Evolutionary conservation across 257 asterid species (phyloP), one percentile per base, ranked within the genome.

Genomic region (Lantana camara): DNA sequence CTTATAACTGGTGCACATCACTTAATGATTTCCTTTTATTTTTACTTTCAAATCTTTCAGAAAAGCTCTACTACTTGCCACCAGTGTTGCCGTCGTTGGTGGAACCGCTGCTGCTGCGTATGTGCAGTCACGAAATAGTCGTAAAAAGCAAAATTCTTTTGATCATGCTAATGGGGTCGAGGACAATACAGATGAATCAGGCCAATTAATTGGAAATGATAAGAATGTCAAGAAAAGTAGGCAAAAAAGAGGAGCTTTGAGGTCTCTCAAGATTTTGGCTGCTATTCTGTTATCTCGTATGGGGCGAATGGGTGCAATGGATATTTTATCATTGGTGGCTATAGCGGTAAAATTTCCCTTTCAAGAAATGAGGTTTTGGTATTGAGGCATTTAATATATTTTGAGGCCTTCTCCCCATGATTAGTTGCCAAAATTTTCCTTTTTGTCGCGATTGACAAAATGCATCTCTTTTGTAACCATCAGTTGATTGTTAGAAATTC

Each of bases 51-150:
- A n/a, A 20, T 55, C 34, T 67, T 65, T 37, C 93, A 94, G 99
- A 89, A 94, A 81, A 83, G 77, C 91, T 44, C 67, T 94, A 64
- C 77, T 94, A 64, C 73, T 94, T 76, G 89, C 97, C 44, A 82
- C 99, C 69, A 90, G 99, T 75, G 72, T 94, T 73, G 80, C 82
- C 35, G 91, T 87, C 35, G 99, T 90, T 62, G 95, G 99, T 70
- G 99, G 99, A 67, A 79, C 95, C 67, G 84, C 81, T 17, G 96
- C 97, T 63, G 95, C 95, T 73, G 91, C 85, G 17, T 90, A 83
- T 73, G 74, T 79, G 77, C 96, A 80, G 55, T 80, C 88, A 67
- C 88, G 88, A 68, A 90, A 63, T 52, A 77, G 68, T 60, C 23
- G 47, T 63, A 88, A 47, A 63, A 75, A 70, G 60, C 73, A 61